These are phyloP conservation scores for Paraurostyla sp. DNA, from an alignment of 73 alveolate genomes.

Conservation along the genomic window DNA sequence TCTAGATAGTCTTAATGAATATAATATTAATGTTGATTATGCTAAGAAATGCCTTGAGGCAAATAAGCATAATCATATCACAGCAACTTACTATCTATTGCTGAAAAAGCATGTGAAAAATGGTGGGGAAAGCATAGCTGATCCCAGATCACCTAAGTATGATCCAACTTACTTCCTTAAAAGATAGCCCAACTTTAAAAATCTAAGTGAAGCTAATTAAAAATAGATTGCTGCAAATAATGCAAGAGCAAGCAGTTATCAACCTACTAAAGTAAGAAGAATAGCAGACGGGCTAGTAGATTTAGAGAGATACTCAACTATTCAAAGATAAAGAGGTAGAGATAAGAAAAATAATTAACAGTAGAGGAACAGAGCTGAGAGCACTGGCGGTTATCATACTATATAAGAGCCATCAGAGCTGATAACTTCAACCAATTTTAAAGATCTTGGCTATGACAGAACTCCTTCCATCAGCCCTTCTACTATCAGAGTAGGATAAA, in stretches of 20 bases:
- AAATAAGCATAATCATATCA: constrained; percentile 92
- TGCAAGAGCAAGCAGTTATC: constrained; percentile 36
- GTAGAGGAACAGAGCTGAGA: constrained; percentile 41
- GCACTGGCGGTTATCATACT: constrained; percentile 25
- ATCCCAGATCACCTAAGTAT: constrained; percentile 56
- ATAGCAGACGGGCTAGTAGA: constrained; percentile 54
- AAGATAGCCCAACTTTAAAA: constrained; percentile 32
- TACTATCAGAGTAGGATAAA: constrained; percentile 3
- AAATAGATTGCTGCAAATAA: not conserved
- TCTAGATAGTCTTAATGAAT: constrained; percentile 50
- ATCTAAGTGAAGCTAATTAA: constrained; percentile 14
- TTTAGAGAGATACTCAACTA: constrained; percentile 48
- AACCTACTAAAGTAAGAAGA: constrained; percentile 43
- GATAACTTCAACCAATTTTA: constrained; percentile 29
- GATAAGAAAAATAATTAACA: not conserved
- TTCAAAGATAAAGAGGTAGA: not conserved
- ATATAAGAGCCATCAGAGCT: constrained; percentile 23
- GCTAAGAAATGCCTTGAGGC: constrained; percentile 83
- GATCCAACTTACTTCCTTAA: constrained; percentile 37
- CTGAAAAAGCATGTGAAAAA: constrained; percentile 86
- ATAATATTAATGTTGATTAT: constrained; percentile 68
- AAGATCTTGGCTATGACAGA: constrained; percentile 33
- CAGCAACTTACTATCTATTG: constrained; percentile 92
- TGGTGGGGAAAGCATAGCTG: constrained; percentile 78
- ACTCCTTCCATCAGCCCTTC: constrained; percentile 44